Evolutionary conservation across 2,329 filamentous ascomycete genomes (phyloP), one percentile per base, ranked within the genome.

Genomic region (Niveomyces coronatus): DNA sequence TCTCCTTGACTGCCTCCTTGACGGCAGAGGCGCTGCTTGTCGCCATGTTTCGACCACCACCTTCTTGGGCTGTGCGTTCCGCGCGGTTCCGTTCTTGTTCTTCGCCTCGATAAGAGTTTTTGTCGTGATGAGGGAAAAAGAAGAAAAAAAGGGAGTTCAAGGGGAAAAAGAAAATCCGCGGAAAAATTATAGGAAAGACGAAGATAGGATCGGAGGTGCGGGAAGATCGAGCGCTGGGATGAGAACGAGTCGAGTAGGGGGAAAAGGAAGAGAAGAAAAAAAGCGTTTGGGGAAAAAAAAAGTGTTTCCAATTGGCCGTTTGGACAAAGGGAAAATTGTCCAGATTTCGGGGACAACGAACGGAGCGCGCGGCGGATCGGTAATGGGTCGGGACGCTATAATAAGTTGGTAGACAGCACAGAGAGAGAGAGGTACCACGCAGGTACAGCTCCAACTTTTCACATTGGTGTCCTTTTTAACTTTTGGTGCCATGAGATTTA

Each of bases 1-100:
- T 76, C 66, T 88, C 85, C 67, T 86, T 93, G 58, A 93, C 77
- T 44, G 73, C 70, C 60, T 81, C 79, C 60, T 74, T 81, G 48
- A 82, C 71, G 43, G 62, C 59, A 41, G 64, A 56, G 41, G 64
- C 56, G 48, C 60, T 65, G 40, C n/a, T n/a, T n/a, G 56, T 51
- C 31, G 44, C 31, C 58, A 62, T 62, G 50, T 37, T 51, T 36
- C n/a, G n/a, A n/a, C n/a, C n/a, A n/a, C n/a, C n/a, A n/a, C n/a
- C n/a, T n/a, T n/a, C n/a, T n/a, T n/a, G n/a, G n/a, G n/a, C n/a
- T n/a, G n/a, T n/a, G n/a, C n/a, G n/a, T n/a, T n/a, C n/a, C n/a
- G n/a, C n/a, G n/a, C n/a, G n/a, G n/a, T n/a, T n/a, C n/a, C n/a
- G n/a, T n/a, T n/a, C n/a, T n/a, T n/a, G n/a, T n/a, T n/a, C n/a